Evolutionary conservation across 805 yeast species (phyloP), one percentile per base, ranked within the genome.

Genomic region (Teunomyces panamensis): DNA sequence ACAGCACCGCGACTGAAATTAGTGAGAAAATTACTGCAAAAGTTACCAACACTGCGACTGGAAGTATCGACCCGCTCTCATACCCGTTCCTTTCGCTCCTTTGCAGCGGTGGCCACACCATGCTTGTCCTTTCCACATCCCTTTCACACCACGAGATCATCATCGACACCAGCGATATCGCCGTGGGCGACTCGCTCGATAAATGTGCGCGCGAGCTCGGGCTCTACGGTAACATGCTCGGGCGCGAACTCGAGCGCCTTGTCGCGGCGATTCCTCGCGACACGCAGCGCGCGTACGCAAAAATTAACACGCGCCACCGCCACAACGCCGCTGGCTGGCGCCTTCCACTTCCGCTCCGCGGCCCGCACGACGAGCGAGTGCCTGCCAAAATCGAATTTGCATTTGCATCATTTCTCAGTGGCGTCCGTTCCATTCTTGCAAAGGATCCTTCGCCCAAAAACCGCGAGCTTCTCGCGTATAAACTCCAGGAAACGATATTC

Each of bases 21-120:
- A 29, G n/a, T 9, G 30, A 29, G n/a, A 29, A 29, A 28, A 9
- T 28, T 9, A 3, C 11, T 1, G 16, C 2, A 16, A 16, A 16
- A 16, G 16, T 16, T 16, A 2, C 16, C 16, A 16, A 16, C 16
- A 10, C 13, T 3, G 14, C 34, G 53, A 83, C 90, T 1, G 63
- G 62, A 82, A 62, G 68, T 62, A 17, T 58, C 66, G 44, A 60
- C 20, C 67, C 62, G 17, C 58, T 67, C 44, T 60, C 41, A 13
- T 86, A 71, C 55, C 95, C 95, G 2, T 89, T 87, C 54, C 56
- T 89, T 11, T 87, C 91, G 56, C 69, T 94, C 24, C 68, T 94
- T 28, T 91, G 84, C 13, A 85, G 95, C 57, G 99, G 99, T 0
- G 99, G 99, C 0, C 99, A 94, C 60, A 91, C 98, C 0, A 83